phyloP scores from a whole-genome alignment of 805 yeast genomes.

The Grigorovia yakushimaensis region DNA sequence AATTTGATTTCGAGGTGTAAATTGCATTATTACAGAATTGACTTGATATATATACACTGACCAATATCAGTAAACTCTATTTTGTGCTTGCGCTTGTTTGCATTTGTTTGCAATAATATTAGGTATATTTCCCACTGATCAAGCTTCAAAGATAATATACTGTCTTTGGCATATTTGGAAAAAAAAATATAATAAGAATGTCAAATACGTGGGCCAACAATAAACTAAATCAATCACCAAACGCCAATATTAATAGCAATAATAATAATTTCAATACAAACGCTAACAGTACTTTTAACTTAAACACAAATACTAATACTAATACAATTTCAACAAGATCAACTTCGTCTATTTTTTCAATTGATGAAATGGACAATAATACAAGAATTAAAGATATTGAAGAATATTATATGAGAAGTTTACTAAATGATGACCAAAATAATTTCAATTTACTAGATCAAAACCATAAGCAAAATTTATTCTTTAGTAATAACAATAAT shows the following conservation, averaged over 20 bases:
- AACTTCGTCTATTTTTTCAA: slow-evolving; percentile 19
- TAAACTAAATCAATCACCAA: background rate
- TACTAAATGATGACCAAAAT: slow-evolving; percentile 16
- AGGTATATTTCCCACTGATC: too few relatives aligned
- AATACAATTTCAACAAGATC: background rate
- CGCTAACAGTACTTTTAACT: too few relatives aligned
- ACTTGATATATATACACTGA: background rate
- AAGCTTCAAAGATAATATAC: background rate
- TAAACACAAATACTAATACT: background rate
- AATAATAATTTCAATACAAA: background rate
- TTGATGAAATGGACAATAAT: slow-evolving; percentile 16
- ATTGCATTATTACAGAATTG: background rate
- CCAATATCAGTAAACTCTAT: background rate
- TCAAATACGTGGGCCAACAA: background rate
- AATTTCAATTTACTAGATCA: background rate
- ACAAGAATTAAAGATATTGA: slow-evolving; percentile 25
- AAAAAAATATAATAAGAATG: background rate
- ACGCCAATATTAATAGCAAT: background rate
- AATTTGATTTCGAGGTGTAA: background rate
- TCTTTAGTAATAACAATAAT: slow-evolving; percentile 1
- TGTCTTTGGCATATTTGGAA: too few relatives aligned
- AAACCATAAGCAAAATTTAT: background rate
- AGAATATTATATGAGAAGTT: slow-evolving; percentile 25
- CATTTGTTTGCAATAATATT: background rate
- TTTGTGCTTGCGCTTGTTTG: background rate